Conservation (phyloP, 176 grass and related monocot species). For the Alloteropsis semialata region DNA sequence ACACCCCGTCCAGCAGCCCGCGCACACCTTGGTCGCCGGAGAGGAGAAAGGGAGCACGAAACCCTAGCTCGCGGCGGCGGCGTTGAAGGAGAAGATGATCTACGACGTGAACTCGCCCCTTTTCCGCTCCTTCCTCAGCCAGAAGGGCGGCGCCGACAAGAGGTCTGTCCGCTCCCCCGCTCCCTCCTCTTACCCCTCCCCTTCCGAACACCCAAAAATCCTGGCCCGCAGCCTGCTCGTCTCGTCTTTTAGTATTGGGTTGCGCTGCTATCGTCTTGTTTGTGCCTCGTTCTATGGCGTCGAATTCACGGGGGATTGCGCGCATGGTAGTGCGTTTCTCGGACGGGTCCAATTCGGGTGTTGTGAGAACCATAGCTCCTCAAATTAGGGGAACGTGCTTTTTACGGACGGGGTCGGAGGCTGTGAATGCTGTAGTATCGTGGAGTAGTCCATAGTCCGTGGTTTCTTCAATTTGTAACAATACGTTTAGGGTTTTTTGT, state of each 20-base stretch:
- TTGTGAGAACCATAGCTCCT: background rate
- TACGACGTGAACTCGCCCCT: conserved; percentile 76
- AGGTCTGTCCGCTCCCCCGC: background rate
- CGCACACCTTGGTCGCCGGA: no score
- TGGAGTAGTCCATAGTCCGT: background rate
- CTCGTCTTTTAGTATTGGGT: no score
- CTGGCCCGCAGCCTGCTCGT: background rate
- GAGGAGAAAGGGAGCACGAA: no score
- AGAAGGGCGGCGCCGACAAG: conserved; percentile 64
- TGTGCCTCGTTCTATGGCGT: background rate
- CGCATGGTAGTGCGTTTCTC: background rate
- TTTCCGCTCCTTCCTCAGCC: conserved; percentile 87
- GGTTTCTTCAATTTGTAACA: background rate
- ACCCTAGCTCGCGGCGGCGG: conserved; percentile 44
- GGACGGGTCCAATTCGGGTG: background rate
- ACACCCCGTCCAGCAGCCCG: no score
- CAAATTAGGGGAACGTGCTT: background rate
- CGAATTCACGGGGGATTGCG: background rate
- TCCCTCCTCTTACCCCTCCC: background rate
- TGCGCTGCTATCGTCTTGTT: background rate
- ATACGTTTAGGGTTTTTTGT: background rate
- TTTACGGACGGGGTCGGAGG: background rate
- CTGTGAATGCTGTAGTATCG: background rate
- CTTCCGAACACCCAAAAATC: background rate
- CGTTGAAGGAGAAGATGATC: conserved; percentile 39